Conservation (phyloP, 2,329 filamentous ascomycete species). For the Trichoderma semiorbis region DNA sequence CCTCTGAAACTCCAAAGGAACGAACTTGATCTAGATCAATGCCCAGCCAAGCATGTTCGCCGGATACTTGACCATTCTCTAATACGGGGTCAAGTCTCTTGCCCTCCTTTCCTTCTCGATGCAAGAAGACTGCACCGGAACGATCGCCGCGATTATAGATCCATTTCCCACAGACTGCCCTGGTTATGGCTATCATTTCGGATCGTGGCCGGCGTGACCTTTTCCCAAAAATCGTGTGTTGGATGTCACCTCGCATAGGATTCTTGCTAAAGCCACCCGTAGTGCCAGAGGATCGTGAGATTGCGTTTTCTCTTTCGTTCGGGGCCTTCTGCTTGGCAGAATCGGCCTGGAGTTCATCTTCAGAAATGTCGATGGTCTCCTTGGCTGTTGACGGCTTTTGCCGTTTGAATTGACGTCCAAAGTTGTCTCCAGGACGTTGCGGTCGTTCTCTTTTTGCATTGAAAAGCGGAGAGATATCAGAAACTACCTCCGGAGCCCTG, state of each 20-base stretch:
- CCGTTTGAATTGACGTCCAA: constrained; percentile 22
- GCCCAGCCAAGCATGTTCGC: constrained; percentile 23
- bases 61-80: not conserved
- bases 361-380: constrained; percentile 25
- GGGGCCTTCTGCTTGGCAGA: not conserved
- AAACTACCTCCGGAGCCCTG: constrained; percentile 21
- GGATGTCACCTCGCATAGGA: constrained; percentile 29
- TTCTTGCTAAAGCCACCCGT: not conserved
- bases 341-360: constrained; percentile 31
- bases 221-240: constrained; percentile 22
- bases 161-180: constrained; percentile 27
- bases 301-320: not conserved
- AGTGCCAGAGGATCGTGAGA: not conserved
- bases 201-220: not conserved
- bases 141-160: constrained; percentile 7
- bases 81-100: constrained; percentile 11
- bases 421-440: not conserved
- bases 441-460: constrained; percentile 15
- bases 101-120: not conserved
- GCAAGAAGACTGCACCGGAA: not conserved
- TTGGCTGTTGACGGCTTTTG: not conserved
- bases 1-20: constrained; percentile 19
- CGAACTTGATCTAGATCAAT: constrained; percentile 21
- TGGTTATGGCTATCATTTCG: constrained; percentile 18
- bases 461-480: constrained; percentile 22